Conservation (phyloP, 2,329 filamentous ascomycete species). For the Pseudopithomyces maydicus region DNA sequence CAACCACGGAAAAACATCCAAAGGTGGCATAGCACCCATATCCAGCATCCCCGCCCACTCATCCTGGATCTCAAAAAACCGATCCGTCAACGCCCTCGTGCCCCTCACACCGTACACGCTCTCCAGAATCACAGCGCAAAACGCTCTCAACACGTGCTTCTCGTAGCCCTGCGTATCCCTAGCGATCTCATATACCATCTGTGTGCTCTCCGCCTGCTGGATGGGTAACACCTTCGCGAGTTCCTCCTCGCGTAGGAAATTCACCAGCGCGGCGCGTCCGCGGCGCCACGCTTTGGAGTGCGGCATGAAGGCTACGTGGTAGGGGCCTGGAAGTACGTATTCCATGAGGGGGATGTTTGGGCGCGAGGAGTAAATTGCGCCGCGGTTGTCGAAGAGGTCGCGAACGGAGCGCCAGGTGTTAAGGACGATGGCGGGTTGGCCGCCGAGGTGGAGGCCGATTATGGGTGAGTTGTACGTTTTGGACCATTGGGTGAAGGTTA, state of each 20-base stretch:
- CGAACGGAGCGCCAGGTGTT: constrained; percentile 53
- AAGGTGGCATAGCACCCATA: constrained; percentile 9
- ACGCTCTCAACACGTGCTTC: constrained; percentile 9
- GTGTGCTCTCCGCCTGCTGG: constrained; percentile 16
- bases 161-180: constrained; percentile 2
- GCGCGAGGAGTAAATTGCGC: constrained; percentile 56
- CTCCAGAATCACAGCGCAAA: constrained; percentile 13
- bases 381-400: constrained; percentile 58
- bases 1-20: constrained; percentile 14
- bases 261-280: constrained; percentile 1
- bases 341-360: constrained; percentile 36
- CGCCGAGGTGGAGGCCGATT: constrained; percentile 7
- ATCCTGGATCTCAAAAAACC: constrained; percentile 14
- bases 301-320: constrained; percentile 24
- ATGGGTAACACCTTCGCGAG: constrained; percentile 11
- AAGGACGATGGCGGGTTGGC: constrained; percentile 53
- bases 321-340: neutral
- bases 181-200: constrained; percentile 17
- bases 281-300: constrained; percentile 14
- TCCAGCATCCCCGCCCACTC: constrained; percentile 13
- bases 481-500: constrained; percentile 10
- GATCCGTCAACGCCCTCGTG: constrained; percentile 1
- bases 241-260: constrained; percentile 6
- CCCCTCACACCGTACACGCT: constrained; percentile 15
- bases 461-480: constrained; percentile 10